Base-by-base conservation (phyloP, 768 basidiomycete species). In the Lentinula sp. region DNA sequence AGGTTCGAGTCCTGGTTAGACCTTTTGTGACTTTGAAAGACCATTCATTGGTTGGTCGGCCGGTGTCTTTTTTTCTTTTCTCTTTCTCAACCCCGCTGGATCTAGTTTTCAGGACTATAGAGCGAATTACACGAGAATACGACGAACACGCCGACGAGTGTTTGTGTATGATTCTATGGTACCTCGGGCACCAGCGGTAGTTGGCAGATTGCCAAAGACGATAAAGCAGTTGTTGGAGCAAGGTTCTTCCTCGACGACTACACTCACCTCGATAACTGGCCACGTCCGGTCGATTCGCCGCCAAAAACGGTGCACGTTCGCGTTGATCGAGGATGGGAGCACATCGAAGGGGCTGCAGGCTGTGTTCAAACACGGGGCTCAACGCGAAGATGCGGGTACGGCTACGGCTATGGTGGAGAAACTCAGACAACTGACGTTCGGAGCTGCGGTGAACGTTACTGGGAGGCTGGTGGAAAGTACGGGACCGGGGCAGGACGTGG, bases 281-380 rank as follows among this genome's bases (percentile, higher is more conserved):
- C 96, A 93, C 92, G 79, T 98, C 60, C 88, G 88, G 66, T 92
- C 90, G 2, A 81, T 95, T 43, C 81, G 94, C 45, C 82, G 85
- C 45, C 93, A 96, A 75, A 96, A 96, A 77, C 86, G 86, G 55
- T 80, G 94, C n/a, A 81, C 91, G 2, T 98, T 97, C 69, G 88
- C 86, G 12, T 85, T 88, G 50, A 73, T 96, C 59, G 85, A 82
- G 46, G 95, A 97, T 72, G 95, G 95, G 3, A 91, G 89, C 58
- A 84, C 83, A 2, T 63, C 80, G 7, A 72, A 77, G n/a, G 85
- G 85, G 3, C 68, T 96, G 33, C 95, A 97, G 70, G 88, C 88
- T 1, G 93, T 97, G 9, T 79, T 95, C 48, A 53, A 59, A 36
- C 50, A 71, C 68, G 49, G 56, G 70, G 6, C 66, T 67, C 35